Evolutionary conservation across 2,329 filamentous ascomycete species (phyloP).

Genomic region (Neoscytalidium dimidiatum): DNA sequence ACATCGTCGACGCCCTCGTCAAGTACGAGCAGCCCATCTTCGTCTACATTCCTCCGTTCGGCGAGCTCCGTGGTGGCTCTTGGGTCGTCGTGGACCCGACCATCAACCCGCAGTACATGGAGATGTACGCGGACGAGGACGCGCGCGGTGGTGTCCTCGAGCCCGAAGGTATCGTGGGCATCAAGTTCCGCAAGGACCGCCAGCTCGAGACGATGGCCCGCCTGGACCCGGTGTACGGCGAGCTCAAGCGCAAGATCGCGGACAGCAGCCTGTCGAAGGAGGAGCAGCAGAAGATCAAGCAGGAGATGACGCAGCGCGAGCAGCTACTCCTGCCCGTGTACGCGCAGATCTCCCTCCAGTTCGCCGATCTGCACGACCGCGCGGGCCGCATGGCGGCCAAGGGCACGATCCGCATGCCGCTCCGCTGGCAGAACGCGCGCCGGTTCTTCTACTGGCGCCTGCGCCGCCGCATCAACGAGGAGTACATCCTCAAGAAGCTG

Average conservation of each 20-base stretch:
- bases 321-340: slow-evolving; percentile 90
- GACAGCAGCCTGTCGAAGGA: slow-evolving; percentile 70
- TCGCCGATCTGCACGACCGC: slow-evolving; percentile 95
- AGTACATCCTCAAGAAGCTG: slow-evolving; percentile 94
- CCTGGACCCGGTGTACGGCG: slow-evolving; percentile 79
- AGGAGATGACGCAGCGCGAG: slow-evolving; percentile 82
- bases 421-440: slow-evolving; percentile 85
- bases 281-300: slow-evolving; percentile 76
- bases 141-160: slow-evolving; percentile 95
- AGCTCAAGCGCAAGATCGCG: slow-evolving; percentile 76
- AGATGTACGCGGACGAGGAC: slow-evolving; percentile 98
- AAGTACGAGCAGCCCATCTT: slow-evolving; percentile 99
- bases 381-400: slow-evolving; percentile 98
- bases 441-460: slow-evolving; percentile 99
- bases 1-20: slow-evolving; percentile 97
- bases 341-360: slow-evolving; percentile 92
- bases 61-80: slow-evolving; percentile 96
- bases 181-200: slow-evolving; percentile 98
- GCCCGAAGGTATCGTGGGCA: slow-evolving; percentile 96
- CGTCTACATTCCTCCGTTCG: slow-evolving; percentile 95
- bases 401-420: slow-evolving; percentile 80
- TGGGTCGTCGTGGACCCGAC: slow-evolving; percentile 99
- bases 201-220: slow-evolving; percentile 97
- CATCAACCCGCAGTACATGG: slow-evolving; percentile 95
- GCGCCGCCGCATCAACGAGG: slow-evolving; percentile 93